Evolutionary conservation across 2,329 filamentous ascomycete genomes (phyloP), one percentile per base, ranked within the genome.

Genomic region (Paecilomyces formosus): DNA sequence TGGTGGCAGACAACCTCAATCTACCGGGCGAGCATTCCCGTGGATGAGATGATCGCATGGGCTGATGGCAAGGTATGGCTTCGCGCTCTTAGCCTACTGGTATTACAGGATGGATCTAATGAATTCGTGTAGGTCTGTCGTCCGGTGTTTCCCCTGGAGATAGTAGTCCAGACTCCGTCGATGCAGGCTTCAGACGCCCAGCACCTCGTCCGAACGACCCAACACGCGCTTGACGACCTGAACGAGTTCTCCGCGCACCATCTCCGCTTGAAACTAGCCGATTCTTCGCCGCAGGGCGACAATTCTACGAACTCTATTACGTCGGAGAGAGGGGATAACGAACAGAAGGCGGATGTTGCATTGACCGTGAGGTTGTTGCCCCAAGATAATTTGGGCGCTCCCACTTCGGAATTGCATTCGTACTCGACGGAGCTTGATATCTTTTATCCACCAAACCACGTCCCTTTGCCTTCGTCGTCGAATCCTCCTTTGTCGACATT

Each of bases 1-100:
- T 99, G 94, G 94, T 95, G 91, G 86, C 87, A 86, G 73, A 97
- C 94, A 0, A 99, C 94, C 3, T 88, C 89, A 0, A 96, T 97
- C 57, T 92, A 96, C 73, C 85, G 94, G 57, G 92, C 93, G 12
- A 82, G 86, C 52, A 78, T 99, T 65, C 94, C 94, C 4, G 74
- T 97, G 64, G 83, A 88, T 69, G 83, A 87, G 57, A 99, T 99
- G 94, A 84, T 89, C 65, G 84, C 88, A 61, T 97, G 94, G 93
- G 89, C 91, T 9, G 89, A 95, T 68, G 92, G 92, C 63, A 90
- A 89, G 82, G 92, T 95, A 74, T 61, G 77, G 11, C 24, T 31
- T 28, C 6, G 18, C 11, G 30, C n/a, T 26, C 18, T 18, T 45
- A 1, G n/a, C n/a, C 8, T 39, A 15, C 15, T 45, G 35, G 39